Conservation (phyloP, 495 filamentous ascomycete species). For the Penicillium atrosanguineum region DNA sequence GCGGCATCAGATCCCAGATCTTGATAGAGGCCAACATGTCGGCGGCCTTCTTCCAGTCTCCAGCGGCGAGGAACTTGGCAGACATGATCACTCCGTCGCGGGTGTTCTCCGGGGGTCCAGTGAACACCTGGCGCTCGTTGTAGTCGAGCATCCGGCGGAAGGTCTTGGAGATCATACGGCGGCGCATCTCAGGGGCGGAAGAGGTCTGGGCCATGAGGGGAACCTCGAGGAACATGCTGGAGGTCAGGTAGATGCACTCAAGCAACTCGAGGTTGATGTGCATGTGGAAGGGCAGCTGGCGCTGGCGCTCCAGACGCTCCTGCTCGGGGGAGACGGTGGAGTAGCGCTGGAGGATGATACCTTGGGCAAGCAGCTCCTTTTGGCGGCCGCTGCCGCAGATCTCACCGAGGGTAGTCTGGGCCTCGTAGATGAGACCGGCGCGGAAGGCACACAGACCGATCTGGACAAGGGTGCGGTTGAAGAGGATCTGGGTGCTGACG, state of each 20-base stretch:
- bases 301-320: conserved; percentile 91
- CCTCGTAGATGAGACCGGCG: conserved; percentile 92
- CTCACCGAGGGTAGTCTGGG: conserved; percentile 93
- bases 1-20: conserved; percentile 95
- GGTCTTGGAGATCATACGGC: conserved; percentile 98
- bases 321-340: conserved; percentile 94
- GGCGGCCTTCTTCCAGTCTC: conserved; percentile 96
- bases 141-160: conserved; percentile 99
- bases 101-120: conserved; percentile 96
- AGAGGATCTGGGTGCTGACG: conserved; percentile 94
- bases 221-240: conserved; percentile 98
- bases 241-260: conserved; percentile 97
- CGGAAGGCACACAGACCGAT: conserved; percentile 98
- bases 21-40: conserved; percentile 94
- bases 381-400: conserved; percentile 96
- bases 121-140: conserved; percentile 99
- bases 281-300: conserved; percentile 99
- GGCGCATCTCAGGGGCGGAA: conserved; percentile 93
- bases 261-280: conserved; percentile 99
- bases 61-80: conserved; percentile 90
- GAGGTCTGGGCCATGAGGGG: conserved; percentile 94
- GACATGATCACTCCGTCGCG: conserved; percentile 99
- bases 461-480: conserved; percentile 97
- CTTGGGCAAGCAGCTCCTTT: conserved; percentile 97
- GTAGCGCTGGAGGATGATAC: conserved; percentile 95